Evolutionary conservation across 257 asterid species (phyloP).

Genomic region (Salvia miltiorrhiza): DNA sequence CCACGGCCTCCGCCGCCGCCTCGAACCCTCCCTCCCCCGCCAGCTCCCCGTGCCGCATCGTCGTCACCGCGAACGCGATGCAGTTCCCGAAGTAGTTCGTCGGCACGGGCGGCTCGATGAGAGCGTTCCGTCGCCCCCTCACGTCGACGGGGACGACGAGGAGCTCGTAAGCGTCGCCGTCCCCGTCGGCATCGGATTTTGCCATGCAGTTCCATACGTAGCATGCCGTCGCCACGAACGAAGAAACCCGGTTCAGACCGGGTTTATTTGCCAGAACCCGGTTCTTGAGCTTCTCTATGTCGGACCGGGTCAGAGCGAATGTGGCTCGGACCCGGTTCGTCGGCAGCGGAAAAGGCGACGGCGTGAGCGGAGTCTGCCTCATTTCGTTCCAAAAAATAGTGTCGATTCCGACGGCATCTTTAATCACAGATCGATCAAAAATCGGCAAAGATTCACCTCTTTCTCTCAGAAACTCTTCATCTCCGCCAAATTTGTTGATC

Average conservation of each 20-base stretch:
- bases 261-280: constrained; percentile 21
- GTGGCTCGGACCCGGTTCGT: constrained; percentile 33
- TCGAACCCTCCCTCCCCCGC: constrained; percentile 30
- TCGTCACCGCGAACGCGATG: constrained; percentile 24
- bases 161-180: not conserved
- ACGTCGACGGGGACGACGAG: constrained; percentile 26
- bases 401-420: constrained; percentile 22
- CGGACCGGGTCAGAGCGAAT: not conserved
- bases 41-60: constrained; percentile 13
- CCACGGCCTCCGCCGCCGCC: constrained; percentile 32
- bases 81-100: constrained; percentile 50
- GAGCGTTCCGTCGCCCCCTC: constrained; percentile 19
- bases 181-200: constrained; percentile 23
- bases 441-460: not conserved
- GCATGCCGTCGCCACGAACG: constrained; percentile 28
- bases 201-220: constrained; percentile 45
- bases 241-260: constrained; percentile 24
- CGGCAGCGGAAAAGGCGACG: constrained; percentile 15
- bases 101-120: constrained; percentile 40
- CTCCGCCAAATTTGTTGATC: constrained; percentile 16
- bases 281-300: constrained; percentile 30
- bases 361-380: not conserved
- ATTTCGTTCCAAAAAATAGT: constrained; percentile 21
- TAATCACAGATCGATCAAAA: constrained; percentile 7
- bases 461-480: constrained; percentile 1